Conservation (phyloP, 495 filamentous ascomycete genomes). For the Astrothelium macrocarpum region DNA sequence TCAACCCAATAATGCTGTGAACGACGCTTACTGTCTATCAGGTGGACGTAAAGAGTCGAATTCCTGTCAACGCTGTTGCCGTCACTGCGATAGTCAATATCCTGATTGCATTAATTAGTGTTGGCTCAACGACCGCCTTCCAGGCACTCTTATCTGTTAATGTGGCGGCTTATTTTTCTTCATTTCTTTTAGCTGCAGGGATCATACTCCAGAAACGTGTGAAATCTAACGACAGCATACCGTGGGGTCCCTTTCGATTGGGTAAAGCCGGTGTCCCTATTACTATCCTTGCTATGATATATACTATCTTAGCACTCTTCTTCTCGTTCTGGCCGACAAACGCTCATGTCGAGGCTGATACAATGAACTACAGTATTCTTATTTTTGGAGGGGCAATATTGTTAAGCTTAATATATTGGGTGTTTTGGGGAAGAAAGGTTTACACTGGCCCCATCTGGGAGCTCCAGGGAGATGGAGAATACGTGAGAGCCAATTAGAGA, state of each 20-base stretch:
- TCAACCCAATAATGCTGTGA: no score
- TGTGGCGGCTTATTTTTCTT: conserved; percentile 21
- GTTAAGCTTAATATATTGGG: not conserved
- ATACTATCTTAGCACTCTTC: conserved; percentile 20
- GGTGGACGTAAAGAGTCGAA: not conserved
- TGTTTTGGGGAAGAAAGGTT: not conserved
- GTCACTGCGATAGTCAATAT: conserved; percentile 14
- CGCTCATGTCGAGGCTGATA: no score
- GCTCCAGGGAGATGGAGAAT: not conserved
- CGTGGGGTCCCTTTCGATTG: not conserved
- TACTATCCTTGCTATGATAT: conserved; percentile 17
- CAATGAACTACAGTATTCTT: not conserved
- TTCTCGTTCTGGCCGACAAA: conserved; percentile 17
- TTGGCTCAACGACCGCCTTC: conserved; percentile 19
- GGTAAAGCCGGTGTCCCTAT: conserved; percentile 11
- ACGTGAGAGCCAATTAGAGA: not conserved
- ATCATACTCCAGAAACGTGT: conserved; percentile 19
- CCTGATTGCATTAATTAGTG: conserved; percentile 16
- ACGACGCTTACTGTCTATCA: no score
- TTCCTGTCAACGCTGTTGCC: conserved; percentile 14
- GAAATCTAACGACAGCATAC: not conserved
- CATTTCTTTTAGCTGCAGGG: conserved; percentile 16
- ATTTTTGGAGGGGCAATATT: not conserved
- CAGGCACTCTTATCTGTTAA: conserved; percentile 21
- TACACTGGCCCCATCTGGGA: not conserved